A percentile compares a stretch with the other conserved stretches of the same genome.
These are phyloP conservation scores for Aspergillus fischeri DNA, from an alignment of 2,329 filamentous ascomycete species.

Conservation along the genomic window DNA sequence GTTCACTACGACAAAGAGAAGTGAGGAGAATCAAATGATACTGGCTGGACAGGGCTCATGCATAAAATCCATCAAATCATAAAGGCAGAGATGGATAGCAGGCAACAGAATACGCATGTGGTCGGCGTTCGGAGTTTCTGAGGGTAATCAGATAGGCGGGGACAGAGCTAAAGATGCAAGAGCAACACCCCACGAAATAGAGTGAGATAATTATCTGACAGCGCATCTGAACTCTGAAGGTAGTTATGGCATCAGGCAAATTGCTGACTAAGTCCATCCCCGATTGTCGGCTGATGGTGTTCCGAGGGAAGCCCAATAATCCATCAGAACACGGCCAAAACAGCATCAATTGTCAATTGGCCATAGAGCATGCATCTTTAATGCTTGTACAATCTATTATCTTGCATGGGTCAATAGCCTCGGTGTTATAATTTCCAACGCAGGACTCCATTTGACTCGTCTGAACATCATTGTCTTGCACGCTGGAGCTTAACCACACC, in stretches of 20 bases:
- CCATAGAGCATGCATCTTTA: background rate
- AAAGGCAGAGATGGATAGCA: slow-evolving; percentile 2
- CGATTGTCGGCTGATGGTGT: no score
- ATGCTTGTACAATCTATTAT: background rate
- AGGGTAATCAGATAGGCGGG: background rate
- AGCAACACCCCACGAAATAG: background rate
- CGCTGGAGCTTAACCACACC: background rate
- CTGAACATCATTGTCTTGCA: background rate
- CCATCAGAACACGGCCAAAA: no score
- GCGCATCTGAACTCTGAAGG: no score
- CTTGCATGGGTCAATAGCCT: background rate
- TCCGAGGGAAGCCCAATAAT: no score
- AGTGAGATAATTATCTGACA: no score
- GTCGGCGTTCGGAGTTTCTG: background rate
- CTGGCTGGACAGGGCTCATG: background rate
- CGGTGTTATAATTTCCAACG: background rate
- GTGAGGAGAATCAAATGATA: background rate
- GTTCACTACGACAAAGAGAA: background rate
- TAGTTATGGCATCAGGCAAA: no score
- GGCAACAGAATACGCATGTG: slow-evolving; percentile 9
- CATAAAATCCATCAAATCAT: slow-evolving; percentile 1
- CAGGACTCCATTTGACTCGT: background rate
- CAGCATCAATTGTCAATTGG: background rate
- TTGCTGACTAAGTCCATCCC: no score
- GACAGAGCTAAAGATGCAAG: background rate